Conservation (phyloP, 176 grass and related monocot species). For the Aechmea fasciata region DNA sequence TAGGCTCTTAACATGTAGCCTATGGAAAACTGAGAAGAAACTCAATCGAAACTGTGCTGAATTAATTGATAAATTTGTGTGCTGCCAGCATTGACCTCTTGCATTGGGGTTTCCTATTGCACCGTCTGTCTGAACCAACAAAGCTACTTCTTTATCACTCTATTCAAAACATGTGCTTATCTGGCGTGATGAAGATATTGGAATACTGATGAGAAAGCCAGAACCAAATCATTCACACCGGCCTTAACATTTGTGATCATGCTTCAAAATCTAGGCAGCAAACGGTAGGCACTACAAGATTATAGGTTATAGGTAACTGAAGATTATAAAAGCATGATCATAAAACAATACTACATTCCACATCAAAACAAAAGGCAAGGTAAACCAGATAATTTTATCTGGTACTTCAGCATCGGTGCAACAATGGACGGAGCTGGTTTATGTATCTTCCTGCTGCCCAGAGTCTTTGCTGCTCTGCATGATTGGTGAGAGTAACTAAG, state of each 20-base stretch:
- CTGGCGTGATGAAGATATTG: too few species aligned
- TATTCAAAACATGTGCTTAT: too few species aligned
- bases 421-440: not conserved
- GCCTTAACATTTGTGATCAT: too few species aligned
- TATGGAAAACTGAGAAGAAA: not conserved
- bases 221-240: too few species aligned
- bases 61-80: not conserved
- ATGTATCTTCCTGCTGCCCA: conserved; percentile 7
- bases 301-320: too few species aligned
- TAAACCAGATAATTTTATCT: not conserved
- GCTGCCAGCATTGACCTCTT: too few species aligned
- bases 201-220: too few species aligned
- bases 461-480: conserved; percentile 3
- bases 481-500: not conserved
- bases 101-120: too few species aligned
- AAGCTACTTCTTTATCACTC: too few species aligned
- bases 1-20: not conserved
- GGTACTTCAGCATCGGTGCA: not conserved
- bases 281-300: too few species aligned
- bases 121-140: too few species aligned
- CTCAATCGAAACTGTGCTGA: not conserved
- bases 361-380: not conserved
- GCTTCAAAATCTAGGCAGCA: too few species aligned
- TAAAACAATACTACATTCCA: not conserved
- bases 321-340: not conserved